A percentile compares a stretch with the other conserved stretches of the same genome.
Evolutionary conservation across 768 basidiomycete species (phyloP).

Genomic region (Coprinellus aureogranulatus): DNA sequence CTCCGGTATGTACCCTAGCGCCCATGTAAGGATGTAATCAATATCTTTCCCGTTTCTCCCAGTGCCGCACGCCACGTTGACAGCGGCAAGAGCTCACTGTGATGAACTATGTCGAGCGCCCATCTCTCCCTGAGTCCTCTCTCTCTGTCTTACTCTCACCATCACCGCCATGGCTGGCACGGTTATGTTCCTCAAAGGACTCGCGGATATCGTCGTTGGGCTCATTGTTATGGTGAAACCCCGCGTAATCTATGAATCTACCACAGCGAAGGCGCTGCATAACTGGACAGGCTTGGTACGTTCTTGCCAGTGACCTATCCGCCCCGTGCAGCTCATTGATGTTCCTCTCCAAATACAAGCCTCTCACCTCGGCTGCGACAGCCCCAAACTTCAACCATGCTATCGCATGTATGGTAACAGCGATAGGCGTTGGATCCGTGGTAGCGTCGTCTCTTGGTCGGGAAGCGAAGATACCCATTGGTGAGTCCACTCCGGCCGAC

Average conservation of each 20-base stretch:
- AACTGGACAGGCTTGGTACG: slow-evolving; percentile 22
- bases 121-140: no score
- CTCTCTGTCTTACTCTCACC: no score
- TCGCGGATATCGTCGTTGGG: slow-evolving; percentile 26
- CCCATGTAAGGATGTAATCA: background rate
- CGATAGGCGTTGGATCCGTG: slow-evolving; percentile 27
- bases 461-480: slow-evolving; percentile 20
- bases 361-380: slow-evolving; percentile 16
- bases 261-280: slow-evolving; percentile 16
- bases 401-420: slow-evolving; percentile 33
- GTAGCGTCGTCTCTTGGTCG: slow-evolving; percentile 24
- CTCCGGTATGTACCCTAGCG: no score
- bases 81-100: no score
- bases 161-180: background rate
- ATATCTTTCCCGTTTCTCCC: background rate
- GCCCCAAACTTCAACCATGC: slow-evolving; percentile 36
- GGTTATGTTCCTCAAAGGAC: slow-evolving; percentile 18
- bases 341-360: slow-evolving; percentile 17
- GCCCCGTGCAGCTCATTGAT: slow-evolving; percentile 9
- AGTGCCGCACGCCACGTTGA: no score
- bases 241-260: slow-evolving; percentile 26
- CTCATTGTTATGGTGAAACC: slow-evolving; percentile 24
- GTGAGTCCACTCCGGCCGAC: slow-evolving; percentile 22
- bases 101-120: no score
- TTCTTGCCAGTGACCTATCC: slow-evolving; percentile 20